Conservation (phyloP, 2,329 filamentous ascomycete genomes). For the Venturia aucupariae region DNA sequence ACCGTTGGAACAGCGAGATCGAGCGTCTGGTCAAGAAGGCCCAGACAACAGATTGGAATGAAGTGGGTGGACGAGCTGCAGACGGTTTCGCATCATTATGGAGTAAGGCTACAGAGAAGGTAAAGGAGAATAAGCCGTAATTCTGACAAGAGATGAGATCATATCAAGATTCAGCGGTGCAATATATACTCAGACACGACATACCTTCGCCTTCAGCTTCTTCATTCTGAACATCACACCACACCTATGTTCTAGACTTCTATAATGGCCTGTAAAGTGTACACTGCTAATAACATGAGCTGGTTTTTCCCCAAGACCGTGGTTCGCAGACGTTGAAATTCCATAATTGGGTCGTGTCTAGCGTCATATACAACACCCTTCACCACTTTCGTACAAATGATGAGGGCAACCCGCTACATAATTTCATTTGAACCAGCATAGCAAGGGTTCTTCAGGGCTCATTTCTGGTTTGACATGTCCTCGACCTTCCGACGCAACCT, state of each 20-base stretch:
- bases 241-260: background rate
- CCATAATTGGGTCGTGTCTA: background rate
- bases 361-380: background rate
- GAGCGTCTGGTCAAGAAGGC: constrained; percentile 34
- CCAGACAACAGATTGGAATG: constrained; percentile 38
- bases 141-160: background rate
- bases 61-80: constrained; percentile 25
- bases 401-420: background rate
- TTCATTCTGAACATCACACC: background rate
- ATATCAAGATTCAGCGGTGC: background rate
- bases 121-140: constrained; percentile 4
- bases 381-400: background rate
- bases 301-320: background rate
- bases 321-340: background rate
- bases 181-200: background rate
- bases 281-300: background rate
- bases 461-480: background rate
- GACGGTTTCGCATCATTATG: background rate
- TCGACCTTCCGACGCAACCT: background rate
- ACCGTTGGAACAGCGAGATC: constrained; percentile 40
- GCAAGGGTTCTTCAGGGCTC: background rate
- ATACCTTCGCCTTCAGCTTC: background rate
- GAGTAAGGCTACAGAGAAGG: constrained; percentile 4
- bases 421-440: background rate
- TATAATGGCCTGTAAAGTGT: background rate